Percentiles rank a stretch among this genome's conserved stretches.
phyloP scores from a whole-genome alignment of 352 stramenopile species.

The Phytophthora cactorum region DNA sequence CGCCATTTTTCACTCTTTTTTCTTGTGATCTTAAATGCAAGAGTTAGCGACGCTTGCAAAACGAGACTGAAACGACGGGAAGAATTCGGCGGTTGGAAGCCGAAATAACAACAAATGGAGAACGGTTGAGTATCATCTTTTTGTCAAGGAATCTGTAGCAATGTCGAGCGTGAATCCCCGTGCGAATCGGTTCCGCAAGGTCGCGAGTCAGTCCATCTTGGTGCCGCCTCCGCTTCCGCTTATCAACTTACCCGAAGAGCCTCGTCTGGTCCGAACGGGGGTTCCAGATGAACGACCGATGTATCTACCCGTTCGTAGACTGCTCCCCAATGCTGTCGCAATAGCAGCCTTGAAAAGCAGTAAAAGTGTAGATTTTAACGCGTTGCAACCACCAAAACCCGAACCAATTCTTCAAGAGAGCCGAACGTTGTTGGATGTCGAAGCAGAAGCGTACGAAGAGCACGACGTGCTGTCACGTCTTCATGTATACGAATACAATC shows the following conservation, averaged over 20 bases:
- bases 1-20: constrained; percentile 27
- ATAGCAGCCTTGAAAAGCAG: constrained; percentile 9
- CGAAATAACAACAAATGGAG: constrained; percentile 9
- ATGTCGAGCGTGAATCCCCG: constrained; percentile 33
- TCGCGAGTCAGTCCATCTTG: constrained; percentile 32
- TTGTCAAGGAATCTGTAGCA: neutral
- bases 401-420: constrained; percentile 63
- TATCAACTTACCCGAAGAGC: constrained; percentile 63
- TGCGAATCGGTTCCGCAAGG: constrained; percentile 32
- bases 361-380: constrained; percentile 2
- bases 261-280: constrained; percentile 47
- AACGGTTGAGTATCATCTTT: neutral
- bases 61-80: neutral
- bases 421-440: constrained; percentile 38
- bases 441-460: constrained; percentile 43
- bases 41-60: neutral
- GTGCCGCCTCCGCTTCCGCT: constrained; percentile 66
- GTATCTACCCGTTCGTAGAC: constrained; percentile 56
- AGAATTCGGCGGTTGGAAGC: neutral
- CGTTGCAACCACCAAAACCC: constrained; percentile 18
- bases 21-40: neutral
- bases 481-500: constrained; percentile 82
- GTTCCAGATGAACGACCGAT: constrained; percentile 41
- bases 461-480: constrained; percentile 37
- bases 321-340: constrained; percentile 25